Base-by-base conservation (phyloP, 345 rosid species). In the Sisymbrium irio region DNA sequence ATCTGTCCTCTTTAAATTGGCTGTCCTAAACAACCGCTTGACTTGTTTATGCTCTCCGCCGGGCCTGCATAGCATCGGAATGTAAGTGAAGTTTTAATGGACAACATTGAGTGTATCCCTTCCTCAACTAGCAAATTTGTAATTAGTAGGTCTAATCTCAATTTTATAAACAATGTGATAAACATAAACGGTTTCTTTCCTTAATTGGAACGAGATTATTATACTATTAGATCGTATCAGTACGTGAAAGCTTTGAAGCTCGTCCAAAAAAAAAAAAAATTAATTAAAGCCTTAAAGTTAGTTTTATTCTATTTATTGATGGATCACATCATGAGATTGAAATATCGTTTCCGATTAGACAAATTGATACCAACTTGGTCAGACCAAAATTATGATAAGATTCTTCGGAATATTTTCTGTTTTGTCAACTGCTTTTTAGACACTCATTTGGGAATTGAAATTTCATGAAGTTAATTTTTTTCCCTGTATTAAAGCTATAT, bases 351-450 rank as follows among this genome's bases (percentile, higher is more conserved):
- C 36, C 58, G 58, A 66, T 58, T 47, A 28, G 53, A 37, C 45
- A 14, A 49, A 49, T 58, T 18, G 44, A 66, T 58, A 66, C 18
- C 72, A 74, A 74, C 11, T 37, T n/a, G 41, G 42, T 27, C 49
- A 28, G 25, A 36, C 72, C 65, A 44, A 40, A 56, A 47, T 8
- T 41, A 45, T 35, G 65, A 73, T 73, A 65, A 64, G 71, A 72
- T 73, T 7, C 3, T 73, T 55, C 3, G 9, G 44, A 72, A 50
- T 44, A 50, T 28, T 2, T n/a, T 13, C 12, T 27, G 20, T 13
- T 62, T 40, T 32, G 69, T 72, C 76, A 72, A 72, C 62, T 40
- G 61, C 9, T 32, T 14, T 3, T 10, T 22, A 60, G 17, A 19
- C 8, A 61, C 47, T 61, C 50, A 19, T 13, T 39, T 40, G 7